Evolutionary conservation across 1,284 basidiomycete genomes (phyloP).

Genomic region (Meira miltonrushii): DNA sequence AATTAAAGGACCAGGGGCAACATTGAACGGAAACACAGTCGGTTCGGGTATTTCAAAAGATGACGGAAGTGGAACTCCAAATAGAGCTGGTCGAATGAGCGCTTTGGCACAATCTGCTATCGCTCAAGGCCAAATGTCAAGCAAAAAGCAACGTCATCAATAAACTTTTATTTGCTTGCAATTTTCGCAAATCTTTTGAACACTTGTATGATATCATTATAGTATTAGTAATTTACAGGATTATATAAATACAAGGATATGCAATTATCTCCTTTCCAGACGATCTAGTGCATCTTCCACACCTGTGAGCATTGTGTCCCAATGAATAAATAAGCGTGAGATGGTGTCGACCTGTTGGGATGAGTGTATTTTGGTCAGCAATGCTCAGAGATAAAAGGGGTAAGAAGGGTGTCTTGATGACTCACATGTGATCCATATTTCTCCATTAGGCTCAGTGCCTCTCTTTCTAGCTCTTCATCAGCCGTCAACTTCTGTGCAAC

Average conservation of each 20-base stretch:
- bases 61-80: slow-evolving; percentile 5
- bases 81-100: slow-evolving; percentile 1
- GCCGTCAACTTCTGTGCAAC: background rate
- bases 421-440: slow-evolving; percentile 2
- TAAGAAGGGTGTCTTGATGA: background rate
- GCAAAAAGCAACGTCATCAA: background rate
- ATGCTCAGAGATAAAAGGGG: background rate
- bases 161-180: background rate
- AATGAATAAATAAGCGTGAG: slow-evolving; percentile 8
- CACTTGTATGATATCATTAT: background rate
- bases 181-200: background rate
- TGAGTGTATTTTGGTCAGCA: background rate
- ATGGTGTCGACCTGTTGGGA: slow-evolving; percentile 4
- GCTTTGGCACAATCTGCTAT: slow-evolving; percentile 2
- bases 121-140: slow-evolving; percentile 3
- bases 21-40: background rate
- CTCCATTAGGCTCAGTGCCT: background rate
- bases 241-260: background rate
- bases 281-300: background rate
- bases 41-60: background rate
- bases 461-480: background rate
- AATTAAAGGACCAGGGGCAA: slow-evolving; percentile 18
- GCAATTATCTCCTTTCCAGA: background rate
- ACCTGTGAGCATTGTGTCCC: slow-evolving; percentile 2
- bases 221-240: background rate